Conservation (phyloP, 768 basidiomycete genomes). For the Tulasnella sp. region DNA sequence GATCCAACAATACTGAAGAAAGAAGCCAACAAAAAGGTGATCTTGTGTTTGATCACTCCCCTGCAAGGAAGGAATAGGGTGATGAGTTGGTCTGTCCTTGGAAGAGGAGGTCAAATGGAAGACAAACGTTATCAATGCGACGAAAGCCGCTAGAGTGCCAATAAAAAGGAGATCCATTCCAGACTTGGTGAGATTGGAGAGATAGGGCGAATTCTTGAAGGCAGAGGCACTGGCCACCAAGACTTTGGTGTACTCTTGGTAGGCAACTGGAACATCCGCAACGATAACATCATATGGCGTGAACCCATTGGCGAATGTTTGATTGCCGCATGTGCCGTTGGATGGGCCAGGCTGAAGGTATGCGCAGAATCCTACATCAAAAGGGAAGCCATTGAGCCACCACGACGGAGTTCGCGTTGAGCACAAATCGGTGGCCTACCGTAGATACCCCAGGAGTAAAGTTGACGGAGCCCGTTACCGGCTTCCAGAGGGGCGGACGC, state of each 20-base stretch:
- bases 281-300: constrained; percentile 15
- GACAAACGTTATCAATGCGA: constrained; percentile 16
- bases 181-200: constrained; percentile 11
- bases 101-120: background rate
- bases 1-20: constrained; percentile 13
- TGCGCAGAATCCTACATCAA: constrained; percentile 16
- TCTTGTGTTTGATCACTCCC: constrained; percentile 17
- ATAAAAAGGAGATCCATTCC: constrained; percentile 18
- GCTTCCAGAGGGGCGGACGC: constrained; percentile 15
- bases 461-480: constrained; percentile 16
- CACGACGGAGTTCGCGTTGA: background rate
- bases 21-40: constrained; percentile 15
- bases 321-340: constrained; percentile 15
- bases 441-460: constrained; percentile 20
- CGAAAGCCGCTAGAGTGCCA: constrained; percentile 13
- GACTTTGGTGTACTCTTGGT: constrained; percentile 2
- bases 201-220: constrained; percentile 14
- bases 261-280: constrained; percentile 13
- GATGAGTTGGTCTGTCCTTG: background rate
- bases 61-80: background rate
- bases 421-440: constrained; percentile 13
- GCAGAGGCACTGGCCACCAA: constrained; percentile 5
- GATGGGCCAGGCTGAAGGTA: constrained; percentile 2
- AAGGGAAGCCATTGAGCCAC: background rate
- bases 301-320: constrained; percentile 16